Evolutionary conservation across 148 eudicot species (phyloP), one percentile per base, ranked within the genome.

Genomic region (Talinum fruticosum): DNA sequence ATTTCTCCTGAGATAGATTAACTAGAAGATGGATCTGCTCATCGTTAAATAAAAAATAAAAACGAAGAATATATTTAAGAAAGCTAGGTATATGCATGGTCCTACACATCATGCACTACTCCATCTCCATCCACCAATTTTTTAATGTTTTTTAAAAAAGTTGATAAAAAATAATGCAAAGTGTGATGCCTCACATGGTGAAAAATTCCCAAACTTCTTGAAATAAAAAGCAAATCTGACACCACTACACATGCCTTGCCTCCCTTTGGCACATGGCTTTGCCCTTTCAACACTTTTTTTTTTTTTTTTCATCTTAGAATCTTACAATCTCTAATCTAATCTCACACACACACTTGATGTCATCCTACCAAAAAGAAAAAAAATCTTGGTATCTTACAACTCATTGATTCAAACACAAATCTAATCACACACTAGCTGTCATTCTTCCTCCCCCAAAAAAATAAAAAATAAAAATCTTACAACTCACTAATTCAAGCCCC

Each of bases 191-290:
- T 79, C 73, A 79, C 77, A 73, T 73, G 72, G 66, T 37, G 6
- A 72, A 61, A 47, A 64, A 49, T 41, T 37, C 10, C 41, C 24
- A 21, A 37, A 37, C 19, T 37, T 35, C n/a, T n/a, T n/a, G n/a
- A 41, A 69, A 69, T 24, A 66, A 73, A 73, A 73, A 62, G 33
- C 26, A 30, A 66, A 45, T 79, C 73, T 73, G 82, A 73, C 82
- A 79, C 26, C 73, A 66, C 65, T 51, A 49, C 82, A 79, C 82
- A 73, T 79, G 82, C 66, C 74, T 6, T 79, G 77, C 66, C 76
- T 66, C 51, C 73, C 65, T 29, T n/a, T 30, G 23, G 69, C 82
- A 79, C 82, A 79, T 79, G 82, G 77, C 53, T 54, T 64, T 61
- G 66, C 35, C 71, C 51, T 45, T 30, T 21, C 19, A 29, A 6